Base-by-base conservation (phyloP, 805 yeast genomes). In the Sungouiozyma intestinalis region DNA sequence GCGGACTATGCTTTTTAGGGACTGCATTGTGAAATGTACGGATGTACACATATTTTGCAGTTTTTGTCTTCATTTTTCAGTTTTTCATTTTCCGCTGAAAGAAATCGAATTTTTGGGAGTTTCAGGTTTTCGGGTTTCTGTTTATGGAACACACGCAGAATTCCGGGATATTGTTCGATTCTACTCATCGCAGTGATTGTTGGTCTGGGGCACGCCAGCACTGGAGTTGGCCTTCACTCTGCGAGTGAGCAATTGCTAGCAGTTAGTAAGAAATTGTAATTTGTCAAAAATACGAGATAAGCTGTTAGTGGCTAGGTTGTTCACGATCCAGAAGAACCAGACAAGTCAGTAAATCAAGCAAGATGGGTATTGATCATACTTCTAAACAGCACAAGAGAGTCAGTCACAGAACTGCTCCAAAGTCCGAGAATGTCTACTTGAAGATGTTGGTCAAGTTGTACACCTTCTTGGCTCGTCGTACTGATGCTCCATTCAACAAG, bases 381-480 rank as follows among this genome's bases (percentile, higher is more conserved):
- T 70, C 79, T 71, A 92, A 90, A 75, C 97, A 86, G 76, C 99
- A 92, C 82, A 79, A 77, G 68, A 85, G 87, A 76, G 74, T 81
- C 61, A 81, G 94, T 74, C 95, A 86, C 86, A 87, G 99, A 77
- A 75, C 82, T 69, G 97, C 97, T 74, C 99, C 98, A 77, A 86
- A 86, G 80, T 90, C 97, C 59, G 95, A 92, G 77, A 92, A 92
- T 71, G 96, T 88, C 76, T 92, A 92, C 96, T 79, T 92, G 76
- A 84, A 83, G 75, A 75, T 92, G 69, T 83, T 92, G 74, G 97
- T 90, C 72, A 90, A 90, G 83, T 79, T 92, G 65, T 92, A 88
- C 86, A 74, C 97, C 69, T 92, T 86, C 94, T 81, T 92, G 75
- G 95, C 97, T 77, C 97, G 98, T 85, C 96, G 98, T 77, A 90